Evolutionary conservation across 2,329 filamentous ascomycete species (phyloP).

Genomic region (Tetracladium maxilliforme): DNA sequence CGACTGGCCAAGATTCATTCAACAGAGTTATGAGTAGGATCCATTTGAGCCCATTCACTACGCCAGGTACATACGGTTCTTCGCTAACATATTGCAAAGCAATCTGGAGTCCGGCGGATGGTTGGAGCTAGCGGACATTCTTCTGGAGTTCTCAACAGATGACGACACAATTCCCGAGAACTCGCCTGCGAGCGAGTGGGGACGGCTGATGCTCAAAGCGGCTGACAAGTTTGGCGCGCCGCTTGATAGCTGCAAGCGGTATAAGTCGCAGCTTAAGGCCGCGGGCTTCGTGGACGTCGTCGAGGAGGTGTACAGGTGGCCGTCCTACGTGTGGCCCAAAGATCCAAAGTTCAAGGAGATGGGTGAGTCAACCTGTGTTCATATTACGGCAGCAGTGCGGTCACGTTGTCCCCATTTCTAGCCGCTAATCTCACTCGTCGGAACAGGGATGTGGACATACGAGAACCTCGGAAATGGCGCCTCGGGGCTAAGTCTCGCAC

Average conservation of each 20-base stretch:
- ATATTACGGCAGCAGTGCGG: no score
- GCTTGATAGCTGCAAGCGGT: constrained; percentile 17
- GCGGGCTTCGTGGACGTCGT: constrained; percentile 37
- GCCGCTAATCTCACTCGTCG: no score
- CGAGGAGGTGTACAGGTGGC: constrained; percentile 31
- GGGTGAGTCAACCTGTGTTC: no score
- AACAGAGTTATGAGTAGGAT: constrained; percentile 25
- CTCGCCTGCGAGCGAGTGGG: constrained; percentile 8
- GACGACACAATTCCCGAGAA: constrained; percentile 19
- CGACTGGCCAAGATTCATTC: constrained; percentile 38
- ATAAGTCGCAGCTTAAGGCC: constrained; percentile 26
- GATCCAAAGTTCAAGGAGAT: constrained; percentile 34
- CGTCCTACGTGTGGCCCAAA: constrained; percentile 34
- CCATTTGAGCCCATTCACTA: constrained; percentile 10
- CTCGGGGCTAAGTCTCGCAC: constrained; percentile 17
- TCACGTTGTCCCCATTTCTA: no score
- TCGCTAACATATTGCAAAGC: constrained; percentile 3
- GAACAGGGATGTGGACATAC: no score
- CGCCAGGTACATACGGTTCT: background rate
- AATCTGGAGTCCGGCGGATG: constrained; percentile 26
- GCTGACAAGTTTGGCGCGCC: constrained; percentile 17
- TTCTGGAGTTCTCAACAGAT: constrained; percentile 21
- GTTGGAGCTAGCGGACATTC: constrained; percentile 26
- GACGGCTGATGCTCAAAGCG: constrained; percentile 12
- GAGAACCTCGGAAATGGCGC: constrained; percentile 13